Percentiles rank a stretch among this genome's conserved stretches.
Conservation (phyloP, 2,329 filamentous ascomycete species). For the Dactylellina leptospora region DNA sequence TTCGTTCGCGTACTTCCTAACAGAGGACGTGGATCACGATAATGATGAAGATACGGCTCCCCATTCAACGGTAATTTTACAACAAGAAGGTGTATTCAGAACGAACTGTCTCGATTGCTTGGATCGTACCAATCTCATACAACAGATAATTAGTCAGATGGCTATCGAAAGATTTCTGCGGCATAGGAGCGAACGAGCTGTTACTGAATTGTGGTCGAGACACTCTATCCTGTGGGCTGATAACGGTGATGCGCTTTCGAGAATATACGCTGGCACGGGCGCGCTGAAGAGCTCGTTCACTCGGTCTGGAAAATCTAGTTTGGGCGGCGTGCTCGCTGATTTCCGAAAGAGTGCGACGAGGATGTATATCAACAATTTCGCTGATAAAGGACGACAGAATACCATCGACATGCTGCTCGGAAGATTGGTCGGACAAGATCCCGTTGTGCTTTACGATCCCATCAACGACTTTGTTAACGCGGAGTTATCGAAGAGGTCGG, state of each 20-base stretch:
- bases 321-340: slow-evolving; percentile 93
- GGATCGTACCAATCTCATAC: slow-evolving; percentile 93
- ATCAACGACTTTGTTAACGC: slow-evolving; percentile 87
- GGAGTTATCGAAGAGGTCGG: slow-evolving; percentile 72
- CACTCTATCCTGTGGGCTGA: slow-evolving; percentile 97
- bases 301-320: slow-evolving; percentile 90
- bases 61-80: slow-evolving; percentile 72
- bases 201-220: slow-evolving; percentile 85
- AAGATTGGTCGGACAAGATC: slow-evolving; percentile 42
- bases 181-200: slow-evolving; percentile 74
- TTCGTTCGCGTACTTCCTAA: slow-evolving; percentile 90
- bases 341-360: slow-evolving; percentile 91
- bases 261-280: slow-evolving; percentile 95
- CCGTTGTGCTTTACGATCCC: slow-evolving; percentile 63
- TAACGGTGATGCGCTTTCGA: slow-evolving; percentile 91
- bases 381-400: slow-evolving; percentile 89
- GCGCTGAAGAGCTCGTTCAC: slow-evolving; percentile 96
- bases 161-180: slow-evolving; percentile 83
- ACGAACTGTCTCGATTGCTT: slow-evolving; percentile 97
- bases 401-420: slow-evolving; percentile 88
- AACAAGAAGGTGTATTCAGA: slow-evolving; percentile 94
- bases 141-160: slow-evolving; percentile 95
- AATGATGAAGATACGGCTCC: slow-evolving; percentile 59
- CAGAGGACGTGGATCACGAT: slow-evolving; percentile 74
- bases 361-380: slow-evolving; percentile 97